Conservation (phyloP, 2,329 filamentous ascomycete species). For the Paraphaeosphaeria sporulosa region DNA sequence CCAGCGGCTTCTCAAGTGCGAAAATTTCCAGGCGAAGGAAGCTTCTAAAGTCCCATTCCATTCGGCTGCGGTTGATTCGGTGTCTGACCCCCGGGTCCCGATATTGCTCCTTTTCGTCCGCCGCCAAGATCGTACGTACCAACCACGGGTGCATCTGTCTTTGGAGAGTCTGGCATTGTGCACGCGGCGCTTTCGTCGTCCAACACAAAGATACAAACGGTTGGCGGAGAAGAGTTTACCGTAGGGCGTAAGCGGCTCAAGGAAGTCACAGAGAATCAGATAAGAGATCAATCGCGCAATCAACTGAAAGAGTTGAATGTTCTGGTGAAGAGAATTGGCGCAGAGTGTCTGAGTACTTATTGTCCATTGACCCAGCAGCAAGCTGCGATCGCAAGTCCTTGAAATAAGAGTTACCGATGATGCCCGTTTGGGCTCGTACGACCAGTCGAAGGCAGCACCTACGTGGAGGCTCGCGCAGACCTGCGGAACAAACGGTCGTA, state of each 20-base stretch:
- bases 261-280: background rate
- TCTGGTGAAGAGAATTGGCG: background rate
- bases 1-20: background rate
- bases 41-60: background rate
- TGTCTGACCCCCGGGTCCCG: conserved; percentile 2
- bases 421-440: background rate
- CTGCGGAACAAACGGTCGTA: background rate
- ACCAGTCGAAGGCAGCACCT: background rate
- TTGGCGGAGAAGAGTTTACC: background rate
- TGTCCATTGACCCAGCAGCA: background rate
- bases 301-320: background rate
- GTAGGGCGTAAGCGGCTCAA: background rate
- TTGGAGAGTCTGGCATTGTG: background rate
- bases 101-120: conserved; percentile 11
- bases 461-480: background rate
- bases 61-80: background rate
- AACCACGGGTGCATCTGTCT: background rate
- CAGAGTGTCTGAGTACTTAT: background rate
- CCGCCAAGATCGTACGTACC: conserved; percentile 16
- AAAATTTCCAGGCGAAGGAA: background rate
- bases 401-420: background rate
- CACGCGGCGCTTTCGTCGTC: background rate
- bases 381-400: background rate
- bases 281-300: background rate
- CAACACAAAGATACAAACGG: background rate